Evolutionary conservation across 1,284 basidiomycete genomes (phyloP), one percentile per base, ranked within the genome.

Genomic region (Tausonia pullulans): DNA sequence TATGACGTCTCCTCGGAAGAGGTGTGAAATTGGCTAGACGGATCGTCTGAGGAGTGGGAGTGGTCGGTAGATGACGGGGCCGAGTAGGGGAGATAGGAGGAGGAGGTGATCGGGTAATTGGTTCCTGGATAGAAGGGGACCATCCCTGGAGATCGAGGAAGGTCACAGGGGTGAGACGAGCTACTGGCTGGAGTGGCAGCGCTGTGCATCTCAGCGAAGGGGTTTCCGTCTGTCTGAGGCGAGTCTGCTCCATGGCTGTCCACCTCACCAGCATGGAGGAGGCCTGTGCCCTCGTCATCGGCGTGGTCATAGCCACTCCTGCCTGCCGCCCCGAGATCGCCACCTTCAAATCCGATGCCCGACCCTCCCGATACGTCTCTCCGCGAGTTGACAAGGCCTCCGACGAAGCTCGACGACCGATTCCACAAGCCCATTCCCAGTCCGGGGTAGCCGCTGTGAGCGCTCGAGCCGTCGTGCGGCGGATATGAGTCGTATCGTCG

Each of bases 401-500:
- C 49, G 8, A 58, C 55, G 13, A 58, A 52, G 10, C 40, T 58
- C 49, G 55, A 44, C 7, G 48, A 48, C 5, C 53, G 48, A 45
- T 58, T 63, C 62, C 62, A 63, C 5, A 52, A 27, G 3, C 51
- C 60, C 41, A 53, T 27, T 44, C 13, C 49, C 50, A 41, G 46
- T 51, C 50, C 60, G 46, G 0, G 40, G 50, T 11, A 50, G 50
- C 8, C 54, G 60, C 60, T 61, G 41, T 13, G 27, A 16, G 16
- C 48, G n/a, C 39, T 46, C 9, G 27, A 49, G 9, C 27, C 5
- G 3, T 27, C 46, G 7, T 40, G 46, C 27, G 62, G 62, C 11
- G 62, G 62, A 27, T 53, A 63, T 11, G 62, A 56, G 27, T 58
- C 62, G 44, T 58, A 63, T 27, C 56, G 55, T 10, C 62, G 13